These are phyloP conservation scores for Scenedesmus sp. DNA, from an alignment of 163 green algal genomes.

Conservation along the genomic window DNA sequence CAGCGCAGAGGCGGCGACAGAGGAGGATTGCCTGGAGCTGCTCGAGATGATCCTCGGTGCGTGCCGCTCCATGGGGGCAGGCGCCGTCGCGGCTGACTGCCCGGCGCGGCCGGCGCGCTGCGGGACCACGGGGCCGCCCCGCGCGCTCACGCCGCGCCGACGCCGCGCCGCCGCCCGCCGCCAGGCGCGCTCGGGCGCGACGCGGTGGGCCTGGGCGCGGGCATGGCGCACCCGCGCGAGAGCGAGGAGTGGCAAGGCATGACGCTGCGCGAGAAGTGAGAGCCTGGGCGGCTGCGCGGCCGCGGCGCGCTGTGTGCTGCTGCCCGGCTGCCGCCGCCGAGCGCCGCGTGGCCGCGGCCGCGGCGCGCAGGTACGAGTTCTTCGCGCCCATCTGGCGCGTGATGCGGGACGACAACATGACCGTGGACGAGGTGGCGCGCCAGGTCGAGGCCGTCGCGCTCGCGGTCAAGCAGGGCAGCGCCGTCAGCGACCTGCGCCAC, in stretches of 20 bases:
- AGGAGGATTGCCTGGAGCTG: slow-evolving; percentile 85
- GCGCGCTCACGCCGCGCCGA: too few species aligned
- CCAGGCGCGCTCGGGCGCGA: slow-evolving; percentile 83
- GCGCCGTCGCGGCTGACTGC: too few species aligned
- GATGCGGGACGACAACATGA: slow-evolving; percentile 89
- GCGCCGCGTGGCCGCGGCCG: too few species aligned
- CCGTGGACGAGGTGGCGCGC: slow-evolving; percentile 76
- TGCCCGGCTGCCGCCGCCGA: not conserved
- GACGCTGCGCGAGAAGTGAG: slow-evolving; percentile 55
- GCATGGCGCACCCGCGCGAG: slow-evolving; percentile 82
- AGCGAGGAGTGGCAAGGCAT: slow-evolving; percentile 85
- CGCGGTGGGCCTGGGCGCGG: slow-evolving; percentile 79
- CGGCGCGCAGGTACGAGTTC: slow-evolving; percentile 84
- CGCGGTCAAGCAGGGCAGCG: slow-evolving; percentile 78
- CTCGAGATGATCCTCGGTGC: slow-evolving; percentile 96
- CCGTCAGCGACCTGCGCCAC: slow-evolving; percentile 76
- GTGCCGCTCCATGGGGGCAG: too few species aligned
- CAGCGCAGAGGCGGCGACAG: slow-evolving; percentile 59
- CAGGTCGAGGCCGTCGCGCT: slow-evolving; percentile 82
- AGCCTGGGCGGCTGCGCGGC: not conserved
- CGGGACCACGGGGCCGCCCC: too few species aligned
- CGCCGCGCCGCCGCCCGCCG: too few species aligned
- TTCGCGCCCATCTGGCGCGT: slow-evolving; percentile 93
- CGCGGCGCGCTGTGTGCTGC: not conserved
- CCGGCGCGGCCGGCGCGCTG: too few species aligned